phyloP scores from a whole-genome alignment of 129 eudicot genomes.

The Lonicera japonica region DNA sequence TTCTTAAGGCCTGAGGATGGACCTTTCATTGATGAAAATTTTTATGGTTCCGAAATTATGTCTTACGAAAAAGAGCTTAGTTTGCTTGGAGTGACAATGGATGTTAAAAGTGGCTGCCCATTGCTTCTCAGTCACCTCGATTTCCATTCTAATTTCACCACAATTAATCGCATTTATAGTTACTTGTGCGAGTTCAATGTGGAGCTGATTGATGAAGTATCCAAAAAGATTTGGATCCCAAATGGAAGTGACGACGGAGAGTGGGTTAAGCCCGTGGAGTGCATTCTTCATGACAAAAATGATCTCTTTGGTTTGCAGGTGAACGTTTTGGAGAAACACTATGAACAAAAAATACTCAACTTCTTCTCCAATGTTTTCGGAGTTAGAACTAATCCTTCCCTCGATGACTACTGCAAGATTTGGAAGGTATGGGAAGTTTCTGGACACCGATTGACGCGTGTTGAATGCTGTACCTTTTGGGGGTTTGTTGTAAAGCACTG shows the following conservation, averaged over 20 bases:
- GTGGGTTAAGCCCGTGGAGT: conserved; percentile 38
- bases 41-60: conserved; percentile 28
- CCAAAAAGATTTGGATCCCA: conserved; percentile 41
- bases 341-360: conserved; percentile 23
- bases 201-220: conserved; percentile 22
- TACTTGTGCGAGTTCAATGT: conserved; percentile 25
- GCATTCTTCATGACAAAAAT: conserved; percentile 35
- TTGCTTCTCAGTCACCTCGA: conserved; percentile 32
- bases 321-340: conserved; percentile 30
- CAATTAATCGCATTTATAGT: conserved; percentile 24
- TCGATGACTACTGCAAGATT: conserved; percentile 39
- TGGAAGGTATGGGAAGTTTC: conserved; percentile 52
- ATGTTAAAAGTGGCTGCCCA: conserved; percentile 18
- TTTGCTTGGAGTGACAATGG: conserved; percentile 21
- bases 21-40: conserved; percentile 44
- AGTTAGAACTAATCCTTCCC: conserved; percentile 37
- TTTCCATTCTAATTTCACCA: conserved; percentile 19
- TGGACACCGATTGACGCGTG: conserved; percentile 12
- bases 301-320: conserved; percentile 29
- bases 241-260: conserved; percentile 27
- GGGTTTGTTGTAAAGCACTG: conserved; percentile 27
- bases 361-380: conserved; percentile 29
- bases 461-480: conserved; percentile 54
- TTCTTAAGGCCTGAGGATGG: conserved; percentile 32
- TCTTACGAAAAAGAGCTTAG: conserved; percentile 28